Evolutionary conservation across 202 grass and related monocot species (phyloP), one percentile per base, ranked within the genome.

Genomic region (Elaeis oleifera): DNA sequence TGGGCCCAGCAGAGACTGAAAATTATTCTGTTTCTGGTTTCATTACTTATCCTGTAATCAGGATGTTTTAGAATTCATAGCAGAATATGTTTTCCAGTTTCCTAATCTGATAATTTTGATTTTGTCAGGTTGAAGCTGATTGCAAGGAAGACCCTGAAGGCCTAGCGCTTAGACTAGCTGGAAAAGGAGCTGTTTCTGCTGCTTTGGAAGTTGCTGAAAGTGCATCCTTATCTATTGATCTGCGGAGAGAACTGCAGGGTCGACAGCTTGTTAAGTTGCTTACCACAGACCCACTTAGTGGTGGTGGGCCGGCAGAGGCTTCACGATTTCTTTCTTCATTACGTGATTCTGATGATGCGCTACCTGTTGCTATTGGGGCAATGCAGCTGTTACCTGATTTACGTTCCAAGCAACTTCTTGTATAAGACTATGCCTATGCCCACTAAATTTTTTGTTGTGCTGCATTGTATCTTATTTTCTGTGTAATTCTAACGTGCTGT

Each of bases 331-430:
- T 96, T 21, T 96, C 90, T 59, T 83, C 86, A 58, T 88, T 96
- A 74, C 79, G 79, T 70, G 87, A 96, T 75, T 90, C 90, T 49
- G 85, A 96, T 85, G 90, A 96, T 26, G 90, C 90, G 17, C 83
- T 96, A 78, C 90, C 90, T 78, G 90, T 90, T 71, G 90, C 90
- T 44, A 80, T 90, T 83, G 90, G 90, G 53, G 90, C 90, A 53
- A 96, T 96, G 90, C 85, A 87, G 65, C 68, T 90, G 54, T 67
- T 96, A 70, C 87, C 90, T 76, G 90, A 96, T 51, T 64, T 96
- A 67, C 87, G 90, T 59, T 96, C 90, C 61, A 96, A 96, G 59
- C 90, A 96, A 67, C 90, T 96, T 67, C 83, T 96, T 65, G 90
- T 96, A 90, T 78, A 84, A 78, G 39, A 17, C 15, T 76, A 61